Conservation (phyloP, 2,329 filamentous ascomycete genomes). For the Ceratocystiopsis minuta region DNA sequence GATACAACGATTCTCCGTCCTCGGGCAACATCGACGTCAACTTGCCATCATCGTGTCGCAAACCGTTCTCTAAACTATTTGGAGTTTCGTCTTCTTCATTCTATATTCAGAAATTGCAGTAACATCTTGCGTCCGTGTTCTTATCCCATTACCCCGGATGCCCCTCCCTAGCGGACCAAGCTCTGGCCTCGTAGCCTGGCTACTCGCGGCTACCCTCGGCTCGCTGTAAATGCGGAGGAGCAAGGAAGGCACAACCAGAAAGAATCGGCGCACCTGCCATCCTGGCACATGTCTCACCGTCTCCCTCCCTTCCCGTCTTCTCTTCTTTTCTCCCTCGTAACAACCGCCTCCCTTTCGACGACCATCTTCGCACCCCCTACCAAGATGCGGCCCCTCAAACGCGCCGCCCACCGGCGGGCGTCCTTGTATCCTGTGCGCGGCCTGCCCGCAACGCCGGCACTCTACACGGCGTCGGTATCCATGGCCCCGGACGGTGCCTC, state of each 20-base stretch:
- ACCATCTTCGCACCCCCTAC: not conserved
- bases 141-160: too few species aligned
- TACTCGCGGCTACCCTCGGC: constrained; percentile 8
- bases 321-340: not conserved
- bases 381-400: constrained; percentile 37
- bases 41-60: too few species aligned
- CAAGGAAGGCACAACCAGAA: not conserved
- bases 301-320: not conserved
- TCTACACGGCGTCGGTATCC: constrained; percentile 3
- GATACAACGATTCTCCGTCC: too few species aligned
- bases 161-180: too few species aligned
- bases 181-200: not conserved
- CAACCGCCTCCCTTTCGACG: not conserved
- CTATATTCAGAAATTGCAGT: too few species aligned
- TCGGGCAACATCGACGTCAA: too few species aligned
- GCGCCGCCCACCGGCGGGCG: constrained; percentile 26
- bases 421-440: constrained; percentile 13
- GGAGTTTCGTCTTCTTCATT: too few species aligned
- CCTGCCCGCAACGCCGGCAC: constrained; percentile 1
- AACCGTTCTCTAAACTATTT: too few species aligned
- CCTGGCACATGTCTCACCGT: too few species aligned
- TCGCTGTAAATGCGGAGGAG: not conserved
- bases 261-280: not conserved
- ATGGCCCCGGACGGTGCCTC: constrained; percentile 8
- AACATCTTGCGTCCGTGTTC: too few species aligned